Evolutionary conservation across 2,329 filamentous ascomycete species (phyloP).

Genomic region (Delphinella strobiligena): DNA sequence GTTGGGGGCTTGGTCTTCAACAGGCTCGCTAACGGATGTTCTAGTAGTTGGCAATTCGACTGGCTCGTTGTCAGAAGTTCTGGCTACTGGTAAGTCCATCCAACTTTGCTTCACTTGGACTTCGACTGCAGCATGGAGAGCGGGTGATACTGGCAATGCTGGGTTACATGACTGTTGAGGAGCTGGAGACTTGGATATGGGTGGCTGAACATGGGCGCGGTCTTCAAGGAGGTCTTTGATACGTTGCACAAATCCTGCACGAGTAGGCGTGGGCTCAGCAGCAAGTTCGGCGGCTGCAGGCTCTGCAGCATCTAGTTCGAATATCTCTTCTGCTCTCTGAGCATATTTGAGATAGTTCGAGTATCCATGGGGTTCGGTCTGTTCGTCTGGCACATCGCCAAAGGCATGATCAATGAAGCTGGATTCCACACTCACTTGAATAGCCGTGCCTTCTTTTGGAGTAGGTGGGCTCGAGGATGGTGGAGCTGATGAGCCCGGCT

Average conservation of each 20-base stretch:
- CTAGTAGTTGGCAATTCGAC: not conserved
- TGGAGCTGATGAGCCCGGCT: constrained; percentile 29
- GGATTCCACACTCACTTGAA: constrained; percentile 24
- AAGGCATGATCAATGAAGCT: constrained; percentile 11
- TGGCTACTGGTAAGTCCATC: too few relatives aligned
- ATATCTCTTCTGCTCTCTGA: constrained; percentile 22
- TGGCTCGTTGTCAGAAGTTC: not conserved
- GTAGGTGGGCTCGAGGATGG: constrained; percentile 27
- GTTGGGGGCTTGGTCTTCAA: constrained; percentile 21
- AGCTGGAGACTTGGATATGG: not conserved
- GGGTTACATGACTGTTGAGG: constrained; percentile 12
- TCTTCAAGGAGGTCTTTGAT: constrained; percentile 32
- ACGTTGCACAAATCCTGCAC: constrained; percentile 26
- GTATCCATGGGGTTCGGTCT: constrained; percentile 22
- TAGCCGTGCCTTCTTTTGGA: constrained; percentile 24
- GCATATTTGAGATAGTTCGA: constrained; percentile 24
- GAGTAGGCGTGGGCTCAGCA: not conserved
- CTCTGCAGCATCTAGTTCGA: constrained; percentile 15
- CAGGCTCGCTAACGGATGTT: constrained; percentile 3
- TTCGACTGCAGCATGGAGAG: too few relatives aligned
- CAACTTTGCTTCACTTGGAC: too few relatives aligned
- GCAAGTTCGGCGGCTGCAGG: constrained; percentile 5
- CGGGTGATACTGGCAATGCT: not conserved
- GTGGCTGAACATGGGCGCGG: not conserved
- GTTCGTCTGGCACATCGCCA: constrained; percentile 21